phyloP scores from a whole-genome alignment of 75 land plant genomes.

The Cunninghamia lanceolata region DNA sequence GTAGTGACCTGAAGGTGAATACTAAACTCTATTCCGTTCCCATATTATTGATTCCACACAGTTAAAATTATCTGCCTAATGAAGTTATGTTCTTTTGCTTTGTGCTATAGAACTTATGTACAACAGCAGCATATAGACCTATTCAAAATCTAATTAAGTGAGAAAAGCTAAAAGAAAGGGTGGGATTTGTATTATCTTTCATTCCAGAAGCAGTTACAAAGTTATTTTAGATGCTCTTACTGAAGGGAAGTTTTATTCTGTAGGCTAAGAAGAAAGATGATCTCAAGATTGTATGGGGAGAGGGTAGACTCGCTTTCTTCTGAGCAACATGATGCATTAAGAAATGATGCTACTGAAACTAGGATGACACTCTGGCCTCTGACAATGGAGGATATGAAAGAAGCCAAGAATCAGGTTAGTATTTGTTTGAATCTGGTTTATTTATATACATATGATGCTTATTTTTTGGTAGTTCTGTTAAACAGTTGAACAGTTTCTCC shows the following conservation, averaged over 20 bases:
- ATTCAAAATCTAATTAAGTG: constrained; percentile 29
- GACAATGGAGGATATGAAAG: constrained; percentile 45
- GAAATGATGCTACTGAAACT: neutral
- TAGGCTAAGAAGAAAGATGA: neutral
- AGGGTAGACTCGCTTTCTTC: neutral
- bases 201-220: neutral
- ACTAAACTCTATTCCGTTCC: neutral
- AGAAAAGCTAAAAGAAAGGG: constrained; percentile 40
- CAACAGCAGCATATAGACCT: constrained; percentile 43
- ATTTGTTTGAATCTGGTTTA: neutral
- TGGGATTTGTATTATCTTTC: neutral
- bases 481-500: neutral
- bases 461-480: neutral
- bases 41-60: neutral
- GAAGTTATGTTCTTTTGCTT: neutral
- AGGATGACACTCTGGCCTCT: constrained; percentile 43
- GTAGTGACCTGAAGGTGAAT: constrained; percentile 86
- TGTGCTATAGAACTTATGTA: constrained; percentile 30
- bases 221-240: too few relatives aligned
- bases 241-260: too few relatives aligned
- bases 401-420: constrained; percentile 41
- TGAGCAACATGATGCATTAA: too few relatives aligned
- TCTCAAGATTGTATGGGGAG: neutral
- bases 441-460: neutral
- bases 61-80: too few relatives aligned